These are phyloP conservation scores for Pestalotiopsis sp. DNA, from an alignment of 2,329 filamentous ascomycete genomes.

Conservation along the genomic window DNA sequence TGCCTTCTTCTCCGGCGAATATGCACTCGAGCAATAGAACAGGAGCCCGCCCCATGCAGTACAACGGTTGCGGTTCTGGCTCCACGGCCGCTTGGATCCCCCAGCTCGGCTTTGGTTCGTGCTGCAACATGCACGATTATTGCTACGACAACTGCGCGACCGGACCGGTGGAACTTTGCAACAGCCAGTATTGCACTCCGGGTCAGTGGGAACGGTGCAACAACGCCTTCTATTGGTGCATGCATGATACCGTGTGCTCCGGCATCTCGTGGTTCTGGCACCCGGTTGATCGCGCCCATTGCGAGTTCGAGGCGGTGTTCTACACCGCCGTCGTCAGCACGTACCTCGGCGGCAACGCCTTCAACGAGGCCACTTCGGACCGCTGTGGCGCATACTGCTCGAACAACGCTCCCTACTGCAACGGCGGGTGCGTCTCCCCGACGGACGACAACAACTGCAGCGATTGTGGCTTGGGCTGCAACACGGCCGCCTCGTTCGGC, in stretches of 20 bases:
- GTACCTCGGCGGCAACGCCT: not conserved
- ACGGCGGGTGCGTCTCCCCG: not conserved
- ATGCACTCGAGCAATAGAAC: not conserved
- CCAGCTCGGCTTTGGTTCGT: not conserved
- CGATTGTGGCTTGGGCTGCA: not conserved
- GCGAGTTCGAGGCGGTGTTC: not conserved
- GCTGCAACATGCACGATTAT: not conserved
- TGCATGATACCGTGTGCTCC: not conserved
- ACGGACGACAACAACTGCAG: not conserved
- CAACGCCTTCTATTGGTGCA: not conserved
- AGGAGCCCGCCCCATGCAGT: not conserved
- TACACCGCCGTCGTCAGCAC: not conserved
- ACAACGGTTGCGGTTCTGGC: not conserved
- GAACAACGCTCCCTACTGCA: not conserved
- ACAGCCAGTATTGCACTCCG: not conserved
- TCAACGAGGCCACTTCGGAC: not conserved
- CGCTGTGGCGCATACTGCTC: not conserved
- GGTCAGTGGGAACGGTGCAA: conserved; percentile 1
- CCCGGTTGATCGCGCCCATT: not conserved
- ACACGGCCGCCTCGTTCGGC: not conserved
- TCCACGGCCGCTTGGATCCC: not conserved
- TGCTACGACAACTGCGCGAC: not conserved
- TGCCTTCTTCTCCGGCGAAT: not conserved
- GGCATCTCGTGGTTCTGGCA: not conserved
- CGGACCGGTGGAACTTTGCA: not conserved